Evolutionary conservation across 108 stramenopile species (phyloP).

Genomic region (Pinguiococcus pyrenoidosus): DNA sequence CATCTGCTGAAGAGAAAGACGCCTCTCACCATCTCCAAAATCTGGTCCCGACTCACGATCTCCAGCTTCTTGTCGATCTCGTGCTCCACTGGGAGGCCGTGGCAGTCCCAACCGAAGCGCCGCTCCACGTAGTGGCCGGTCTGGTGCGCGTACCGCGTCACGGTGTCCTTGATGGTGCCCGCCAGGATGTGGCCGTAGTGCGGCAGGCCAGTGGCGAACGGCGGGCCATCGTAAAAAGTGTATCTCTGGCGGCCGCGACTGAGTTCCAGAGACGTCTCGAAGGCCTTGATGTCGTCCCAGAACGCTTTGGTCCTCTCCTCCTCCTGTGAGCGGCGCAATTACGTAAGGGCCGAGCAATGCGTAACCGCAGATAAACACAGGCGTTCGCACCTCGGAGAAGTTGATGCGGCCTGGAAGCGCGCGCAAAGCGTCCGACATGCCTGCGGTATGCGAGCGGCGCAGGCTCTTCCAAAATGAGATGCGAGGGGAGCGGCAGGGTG

Average conservation of each 20-base stretch:
- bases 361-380: too few relatives aligned
- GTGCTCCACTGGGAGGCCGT: conserved; percentile 96
- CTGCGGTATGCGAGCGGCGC: too few relatives aligned
- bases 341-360: too few relatives aligned
- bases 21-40: conserved; percentile 84
- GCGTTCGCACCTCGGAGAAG: too few relatives aligned
- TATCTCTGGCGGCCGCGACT: conserved; percentile 47
- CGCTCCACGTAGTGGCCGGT: conserved; percentile 77
- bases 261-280: conserved; percentile 24
- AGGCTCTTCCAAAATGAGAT: too few relatives aligned
- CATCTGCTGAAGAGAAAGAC: too few relatives aligned
- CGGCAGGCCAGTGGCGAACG: conserved; percentile 96
- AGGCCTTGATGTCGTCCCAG: conserved; percentile 11
- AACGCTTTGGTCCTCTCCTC: too few relatives aligned
- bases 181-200: conserved; percentile 99
- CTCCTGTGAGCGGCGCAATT: too few relatives aligned
- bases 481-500: too few relatives aligned
- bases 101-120: conserved; percentile 97
- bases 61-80: conserved; percentile 89
- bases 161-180: conserved; percentile 98
- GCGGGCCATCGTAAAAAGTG: conserved; percentile 98
- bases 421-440: too few relatives aligned
- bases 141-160: conserved; percentile 92
- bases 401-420: too few relatives aligned
- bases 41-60: conserved; percentile 85